phyloP scores from a whole-genome alignment of 768 basidiomycete genomes.

The Boletus sp. region DNA sequence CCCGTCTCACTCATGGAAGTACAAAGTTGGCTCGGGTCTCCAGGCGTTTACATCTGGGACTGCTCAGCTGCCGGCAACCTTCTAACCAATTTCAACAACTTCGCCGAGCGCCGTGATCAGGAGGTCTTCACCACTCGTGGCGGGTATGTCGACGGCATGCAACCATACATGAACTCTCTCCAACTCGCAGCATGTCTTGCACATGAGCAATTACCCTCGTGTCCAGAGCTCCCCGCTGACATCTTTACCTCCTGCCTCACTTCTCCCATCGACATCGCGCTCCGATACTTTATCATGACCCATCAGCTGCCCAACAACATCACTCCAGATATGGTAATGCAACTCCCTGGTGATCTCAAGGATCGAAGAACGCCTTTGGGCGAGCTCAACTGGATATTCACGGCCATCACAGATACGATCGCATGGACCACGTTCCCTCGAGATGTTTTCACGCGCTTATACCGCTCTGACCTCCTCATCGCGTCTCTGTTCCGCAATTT shows the following conservation, averaged over 20 bases:
- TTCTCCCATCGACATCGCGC: slow-evolving; percentile 95
- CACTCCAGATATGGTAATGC: slow-evolving; percentile 87
- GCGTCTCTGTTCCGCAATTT: slow-evolving; percentile 97
- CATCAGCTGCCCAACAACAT: slow-evolving; percentile 80
- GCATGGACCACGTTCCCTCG: slow-evolving; percentile 97
- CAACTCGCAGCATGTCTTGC: slow-evolving; percentile 94
- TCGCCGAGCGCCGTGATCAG: slow-evolving; percentile 72
- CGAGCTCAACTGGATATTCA: slow-evolving; percentile 99
- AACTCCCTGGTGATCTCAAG: slow-evolving; percentile 94
- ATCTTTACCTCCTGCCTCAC: slow-evolving; percentile 97
- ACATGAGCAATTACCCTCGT: slow-evolving; percentile 88
- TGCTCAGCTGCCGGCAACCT: slow-evolving; percentile 97
- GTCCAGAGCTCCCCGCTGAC: slow-evolving; percentile 95
- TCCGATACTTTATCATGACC: slow-evolving; percentile 91
- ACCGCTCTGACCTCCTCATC: slow-evolving; percentile 92
- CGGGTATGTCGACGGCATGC: slow-evolving; percentile 55
- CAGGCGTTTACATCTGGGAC: slow-evolving; percentile 98
- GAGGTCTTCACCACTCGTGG: slow-evolving; percentile 59
- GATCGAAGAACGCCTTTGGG: slow-evolving; percentile 95
- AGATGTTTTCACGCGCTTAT: slow-evolving; percentile 90
- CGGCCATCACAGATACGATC: slow-evolving; percentile 97
- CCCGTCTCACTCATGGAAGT: slow-evolving; percentile 93
- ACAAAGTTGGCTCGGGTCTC: slow-evolving; percentile 90
- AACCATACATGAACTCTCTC: slow-evolving; percentile 82
- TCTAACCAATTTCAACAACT: slow-evolving; percentile 81